These are phyloP conservation scores for Tillandsia leiboldiana DNA, from an alignment of 176 grass and related monocot species.

Conservation along the genomic window DNA sequence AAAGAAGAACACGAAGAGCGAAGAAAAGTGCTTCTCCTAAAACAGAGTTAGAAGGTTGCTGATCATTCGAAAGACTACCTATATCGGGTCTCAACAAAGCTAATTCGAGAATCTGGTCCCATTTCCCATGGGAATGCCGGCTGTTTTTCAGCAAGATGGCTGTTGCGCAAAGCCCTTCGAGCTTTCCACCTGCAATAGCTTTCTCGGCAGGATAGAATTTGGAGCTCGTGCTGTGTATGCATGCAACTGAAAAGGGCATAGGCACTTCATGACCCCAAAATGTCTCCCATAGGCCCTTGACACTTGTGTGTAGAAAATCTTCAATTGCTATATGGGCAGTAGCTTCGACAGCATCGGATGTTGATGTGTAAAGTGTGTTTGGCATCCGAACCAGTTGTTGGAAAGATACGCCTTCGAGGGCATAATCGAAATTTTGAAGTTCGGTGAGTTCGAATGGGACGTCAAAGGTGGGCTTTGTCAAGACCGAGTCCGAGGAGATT, in stretches of 20 bases:
- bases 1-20: slow-evolving; percentile 70
- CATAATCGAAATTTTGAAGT: slow-evolving; percentile 88
- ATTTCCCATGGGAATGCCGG: slow-evolving; percentile 58
- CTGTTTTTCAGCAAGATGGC: slow-evolving; percentile 62
- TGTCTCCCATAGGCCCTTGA: slow-evolving; percentile 83
- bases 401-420: slow-evolving; percentile 75
- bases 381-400: slow-evolving; percentile 90
- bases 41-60: slow-evolving; percentile 46
- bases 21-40: slow-evolving; percentile 90
- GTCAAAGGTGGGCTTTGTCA: slow-evolving; percentile 46
- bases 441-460: slow-evolving; percentile 62
- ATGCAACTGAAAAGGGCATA: slow-evolving; percentile 79
- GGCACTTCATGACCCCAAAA: slow-evolving; percentile 80
- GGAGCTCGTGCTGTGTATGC: slow-evolving; percentile 85
- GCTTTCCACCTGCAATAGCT: slow-evolving; percentile 67
- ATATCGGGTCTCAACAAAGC: slow-evolving; percentile 74
- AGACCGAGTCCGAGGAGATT: slow-evolving; percentile 39
- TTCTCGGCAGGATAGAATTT: slow-evolving; percentile 93
- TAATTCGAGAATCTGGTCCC: slow-evolving; percentile 86
- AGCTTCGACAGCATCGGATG: slow-evolving; percentile 70
- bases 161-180: slow-evolving; percentile 80
- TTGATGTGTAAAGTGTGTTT: slow-evolving; percentile 64
- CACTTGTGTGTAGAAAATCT: slow-evolving; percentile 79
- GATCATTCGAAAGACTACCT: slow-evolving; percentile 45
- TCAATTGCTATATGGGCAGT: slow-evolving; percentile 80